Evolutionary conservation across 2,329 filamentous ascomycete genomes (phyloP).

Genomic region (Neofusicoccum kwambonambiense): DNA sequence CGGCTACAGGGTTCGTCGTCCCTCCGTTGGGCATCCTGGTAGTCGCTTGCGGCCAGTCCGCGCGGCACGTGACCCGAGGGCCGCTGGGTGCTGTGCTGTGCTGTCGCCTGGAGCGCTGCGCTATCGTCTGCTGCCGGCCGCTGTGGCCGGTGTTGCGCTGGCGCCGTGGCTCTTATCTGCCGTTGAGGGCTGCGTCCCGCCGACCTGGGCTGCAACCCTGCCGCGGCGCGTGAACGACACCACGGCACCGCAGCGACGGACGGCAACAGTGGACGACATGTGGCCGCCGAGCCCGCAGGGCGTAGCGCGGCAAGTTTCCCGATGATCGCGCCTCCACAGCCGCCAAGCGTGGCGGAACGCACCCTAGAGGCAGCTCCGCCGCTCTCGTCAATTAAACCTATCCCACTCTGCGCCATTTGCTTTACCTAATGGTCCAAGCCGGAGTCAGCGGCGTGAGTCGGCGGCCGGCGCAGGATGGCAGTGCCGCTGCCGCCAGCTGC

Average conservation of each 20-base stretch:
- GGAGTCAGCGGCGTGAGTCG: neutral
- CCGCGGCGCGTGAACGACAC: neutral
- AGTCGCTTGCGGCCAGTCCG: neutral
- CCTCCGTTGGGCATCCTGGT: neutral
- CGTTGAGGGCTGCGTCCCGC: neutral
- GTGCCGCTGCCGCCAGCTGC: too few species aligned
- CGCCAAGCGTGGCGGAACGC: constrained; percentile 2
- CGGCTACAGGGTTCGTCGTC: neutral
- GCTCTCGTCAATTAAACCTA: constrained; percentile 7
- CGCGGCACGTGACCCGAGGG: neutral
- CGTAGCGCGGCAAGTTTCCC: constrained; percentile 8
- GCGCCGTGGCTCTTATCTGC: neutral
- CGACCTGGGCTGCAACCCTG: too few species aligned
- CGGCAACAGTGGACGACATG: too few species aligned
- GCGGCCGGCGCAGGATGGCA: neutral
- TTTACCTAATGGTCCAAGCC: neutral
- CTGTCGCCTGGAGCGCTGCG: too few species aligned
- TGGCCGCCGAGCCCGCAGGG: neutral
- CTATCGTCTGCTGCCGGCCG: too few species aligned
- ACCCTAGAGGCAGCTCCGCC: neutral
- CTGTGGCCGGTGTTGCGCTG: neutral
- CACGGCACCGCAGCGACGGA: neutral
- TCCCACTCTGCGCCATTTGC: constrained; percentile 3
- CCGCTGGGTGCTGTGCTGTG: neutral
- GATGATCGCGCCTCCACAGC: neutral